Evolutionary conservation across 352 stramenopile genomes (phyloP), one percentile per base, ranked within the genome.

Genomic region (Phytophthora podocarpi): DNA sequence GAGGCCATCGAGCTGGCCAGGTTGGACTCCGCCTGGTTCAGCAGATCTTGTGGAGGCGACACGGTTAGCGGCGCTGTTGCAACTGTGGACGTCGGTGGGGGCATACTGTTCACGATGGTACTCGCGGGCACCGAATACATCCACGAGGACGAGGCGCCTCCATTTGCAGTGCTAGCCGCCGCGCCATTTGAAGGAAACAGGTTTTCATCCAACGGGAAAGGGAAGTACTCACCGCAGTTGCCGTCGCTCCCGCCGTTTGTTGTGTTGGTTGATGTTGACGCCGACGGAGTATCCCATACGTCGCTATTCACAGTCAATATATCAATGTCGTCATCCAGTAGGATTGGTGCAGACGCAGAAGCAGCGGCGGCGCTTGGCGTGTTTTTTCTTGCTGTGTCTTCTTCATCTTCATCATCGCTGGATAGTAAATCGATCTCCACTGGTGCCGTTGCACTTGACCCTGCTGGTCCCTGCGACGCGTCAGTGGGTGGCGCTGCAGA

Each of bases 341-440:
- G 48, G 20, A 84, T 80, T 2, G 72, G 56, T 12, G 64, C 48
- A 46, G 49, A 55, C 21, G 42, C 36, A 24, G 41, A 36, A 2
- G 57, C 31, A 43, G 59, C 26, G 12, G 56, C 32, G 34, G 36
- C 21, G 9, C 48, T 39, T 10, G 58, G 16, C 27, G 47, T 15
- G 28, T 42, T 35, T 24, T 43, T 56, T 49, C 49, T 41, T 62
- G 54, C 16, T 34, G 39, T 45, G 18, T 30, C 10, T 36, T 56
- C 31, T 8, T 73, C 59, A 8, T 64, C 72, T 51, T 95, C 85
- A 21, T 91, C 83, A 35, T 90, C 83, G 26, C 78, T 90, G 6
- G 77, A 83, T 15, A 90, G 52, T 20, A 95, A 59, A 64, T 93
- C 83, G 34, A 95, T 95, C 40, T 90, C 84, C 28, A 91, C 63